Conservation (phyloP, 192 early-diverging fungal species). For the Endogone sp. region DNA sequence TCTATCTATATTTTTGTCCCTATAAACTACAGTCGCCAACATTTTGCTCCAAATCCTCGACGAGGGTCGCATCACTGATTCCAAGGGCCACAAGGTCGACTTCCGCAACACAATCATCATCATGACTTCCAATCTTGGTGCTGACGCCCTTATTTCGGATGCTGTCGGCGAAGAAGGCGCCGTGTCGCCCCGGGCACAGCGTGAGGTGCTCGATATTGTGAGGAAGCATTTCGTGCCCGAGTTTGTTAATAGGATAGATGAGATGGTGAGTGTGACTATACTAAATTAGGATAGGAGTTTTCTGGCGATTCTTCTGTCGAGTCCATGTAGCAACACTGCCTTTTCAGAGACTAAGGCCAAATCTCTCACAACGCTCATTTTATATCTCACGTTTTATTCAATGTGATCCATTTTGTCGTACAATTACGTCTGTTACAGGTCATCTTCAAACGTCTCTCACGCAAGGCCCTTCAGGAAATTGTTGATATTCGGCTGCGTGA, state of each 20-base stretch:
- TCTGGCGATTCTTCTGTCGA: too few species aligned
- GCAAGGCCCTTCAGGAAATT: conserved; percentile 62
- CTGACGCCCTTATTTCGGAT: conserved; percentile 31
- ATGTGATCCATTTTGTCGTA: too few species aligned
- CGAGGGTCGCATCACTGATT: conserved; percentile 92
- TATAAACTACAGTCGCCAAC: conserved; percentile 58
- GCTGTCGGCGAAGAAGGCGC: conserved; percentile 13
- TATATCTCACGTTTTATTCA: too few species aligned
- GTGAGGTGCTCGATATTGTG: conserved; percentile 80
- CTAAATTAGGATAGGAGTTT: too few species aligned
- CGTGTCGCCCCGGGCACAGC: conserved; percentile 22
- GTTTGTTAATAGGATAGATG: conserved; percentile 95
- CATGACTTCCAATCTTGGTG: conserved; percentile 63
- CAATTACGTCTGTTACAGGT: conserved; percentile 15
- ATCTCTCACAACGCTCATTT: too few species aligned
- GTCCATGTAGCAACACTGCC: too few species aligned
- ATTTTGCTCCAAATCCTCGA: conserved; percentile 84
- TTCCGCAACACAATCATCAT: conserved; percentile 96
- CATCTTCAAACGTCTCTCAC: conserved; percentile 70
- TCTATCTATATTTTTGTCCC: too few species aligned
- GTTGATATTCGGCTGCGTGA: conserved; percentile 72
- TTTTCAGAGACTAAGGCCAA: too few species aligned
- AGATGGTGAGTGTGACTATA: conserved; percentile 56
- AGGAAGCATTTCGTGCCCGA: conserved; percentile 83
- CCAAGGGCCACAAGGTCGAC: conserved; percentile 85